Evolutionary conservation across 1,284 basidiomycete genomes (phyloP), one percentile per base, ranked within the genome.

Genomic region (Athelia sp.): DNA sequence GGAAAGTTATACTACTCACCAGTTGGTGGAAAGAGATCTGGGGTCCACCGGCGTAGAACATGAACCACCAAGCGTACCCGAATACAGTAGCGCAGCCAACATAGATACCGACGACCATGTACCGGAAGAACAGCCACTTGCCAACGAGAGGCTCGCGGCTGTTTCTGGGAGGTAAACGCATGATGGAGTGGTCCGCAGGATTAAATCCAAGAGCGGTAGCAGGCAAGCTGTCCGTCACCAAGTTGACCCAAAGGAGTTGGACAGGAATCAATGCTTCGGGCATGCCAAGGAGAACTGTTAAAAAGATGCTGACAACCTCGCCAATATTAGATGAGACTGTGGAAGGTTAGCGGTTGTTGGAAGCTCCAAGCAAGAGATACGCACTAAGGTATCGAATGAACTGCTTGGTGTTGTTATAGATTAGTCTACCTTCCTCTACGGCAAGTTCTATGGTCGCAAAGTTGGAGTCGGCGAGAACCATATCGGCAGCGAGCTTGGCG

Each of bases 201-300:
- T 99, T 98, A 76, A 99, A 98, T 38, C 96, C 95, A 31, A 99
- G 84, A 0, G 97, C 96, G n/a, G 95, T 98, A 2, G 96, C 96
- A 2, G 96, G 96, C 24, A 98, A 74, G 69, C 93, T 96, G 72
- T 96, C 94, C 45, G 93, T 97, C 54, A 96, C 90, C 52, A 96
- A 75, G 69, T 97, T 97, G 66, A 97, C 93, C 93, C 95, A 98
- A 44, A 99, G 84, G 42, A 99, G 76, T 76, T 99, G 97, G 13
- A 98, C 95, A 22, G 95, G 95, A 59, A 98, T 98, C 53, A 99
- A 74, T 48, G 96, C 96, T 68, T 99, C 97, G 17, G 97, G 96
- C 94, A 99, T 97, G 59, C 96, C 96, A 50, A 98, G 76, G 43
- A 98, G 76, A 21, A 98, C 96, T 2, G 96, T 98, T 58, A 98